phyloP scores from a whole-genome alignment of 495 filamentous ascomycete genomes.

The Xylaria cubensis region DNA sequence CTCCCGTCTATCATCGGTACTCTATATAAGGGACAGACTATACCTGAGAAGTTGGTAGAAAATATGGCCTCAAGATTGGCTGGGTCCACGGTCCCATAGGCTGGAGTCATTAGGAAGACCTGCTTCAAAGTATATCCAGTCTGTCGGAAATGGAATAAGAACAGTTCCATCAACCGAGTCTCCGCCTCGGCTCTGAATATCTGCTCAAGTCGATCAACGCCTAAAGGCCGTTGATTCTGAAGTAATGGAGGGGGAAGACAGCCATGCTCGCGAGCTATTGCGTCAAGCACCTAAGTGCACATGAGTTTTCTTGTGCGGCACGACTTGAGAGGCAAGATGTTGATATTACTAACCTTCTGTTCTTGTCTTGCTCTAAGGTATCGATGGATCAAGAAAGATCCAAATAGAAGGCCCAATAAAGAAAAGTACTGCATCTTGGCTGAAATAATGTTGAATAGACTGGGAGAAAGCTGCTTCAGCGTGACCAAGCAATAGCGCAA shows the following conservation, averaged over 20 bases:
- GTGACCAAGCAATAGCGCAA: background rate
- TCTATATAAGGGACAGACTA: background rate
- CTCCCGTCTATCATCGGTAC: background rate
- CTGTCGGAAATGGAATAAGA: constrained; percentile 38
- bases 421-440: constrained; percentile 2
- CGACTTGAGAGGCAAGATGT: background rate
- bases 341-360: background rate
- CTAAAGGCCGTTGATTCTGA: constrained; percentile 43
- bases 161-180: constrained; percentile 41
- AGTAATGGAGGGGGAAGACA: constrained; percentile 42
- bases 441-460: background rate
- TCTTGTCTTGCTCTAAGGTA: constrained; percentile 4
- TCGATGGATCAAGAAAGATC: background rate
- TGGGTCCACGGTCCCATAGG: constrained; percentile 46
- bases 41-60: constrained; percentile 45
- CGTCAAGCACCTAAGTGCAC: constrained; percentile 14
- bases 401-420: background rate
- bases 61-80: constrained; percentile 47
- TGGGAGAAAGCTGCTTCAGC: background rate
- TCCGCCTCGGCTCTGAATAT: constrained; percentile 40
- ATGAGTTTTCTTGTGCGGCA: background rate
- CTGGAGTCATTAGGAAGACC: constrained; percentile 34
- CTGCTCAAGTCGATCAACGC: constrained; percentile 45
- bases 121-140: constrained; percentile 38
- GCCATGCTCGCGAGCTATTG: constrained; percentile 33